Evolutionary conservation across 2,329 filamentous ascomycete species (phyloP).

Genomic region (Immersiporthe knoxdaviesiana): DNA sequence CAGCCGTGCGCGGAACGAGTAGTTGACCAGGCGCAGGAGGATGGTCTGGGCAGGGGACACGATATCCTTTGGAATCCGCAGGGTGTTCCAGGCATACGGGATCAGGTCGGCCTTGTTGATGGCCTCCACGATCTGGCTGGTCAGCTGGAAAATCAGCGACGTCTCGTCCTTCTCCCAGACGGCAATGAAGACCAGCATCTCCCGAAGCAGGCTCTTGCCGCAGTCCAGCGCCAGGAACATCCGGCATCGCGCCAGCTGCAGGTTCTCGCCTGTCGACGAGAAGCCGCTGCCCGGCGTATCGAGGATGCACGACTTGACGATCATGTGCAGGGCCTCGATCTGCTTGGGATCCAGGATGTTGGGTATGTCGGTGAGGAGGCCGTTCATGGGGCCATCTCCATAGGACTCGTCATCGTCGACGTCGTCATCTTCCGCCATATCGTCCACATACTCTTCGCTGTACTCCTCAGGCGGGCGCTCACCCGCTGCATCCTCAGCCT

Average conservation of each 20-base stretch:
- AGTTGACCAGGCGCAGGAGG: slow-evolving; percentile 85
- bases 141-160: slow-evolving; percentile 94
- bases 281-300: slow-evolving; percentile 75
- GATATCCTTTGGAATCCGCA: slow-evolving; percentile 92
- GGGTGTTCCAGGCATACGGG: slow-evolving; percentile 88
- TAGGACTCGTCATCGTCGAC: slow-evolving; percentile 79
- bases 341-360: slow-evolving; percentile 93
- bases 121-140: slow-evolving; percentile 92
- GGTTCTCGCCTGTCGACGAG: slow-evolving; percentile 72
- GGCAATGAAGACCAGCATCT: slow-evolving; percentile 93
- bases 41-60: slow-evolving; percentile 95
- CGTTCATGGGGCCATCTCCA: slow-evolving; percentile 76
- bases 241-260: slow-evolving; percentile 88
- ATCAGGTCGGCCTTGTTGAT: slow-evolving; percentile 87
- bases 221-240: slow-evolving; percentile 89
- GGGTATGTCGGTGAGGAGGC: slow-evolving; percentile 88
- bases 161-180: slow-evolving; percentile 96
- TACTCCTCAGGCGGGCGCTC: slow-evolving; percentile 39
- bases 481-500: slow-evolving; percentile 41
- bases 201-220: slow-evolving; percentile 83
- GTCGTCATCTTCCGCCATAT: slow-evolving; percentile 68
- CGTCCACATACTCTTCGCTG: slow-evolving; percentile 43
- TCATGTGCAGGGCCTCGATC: slow-evolving; percentile 96
- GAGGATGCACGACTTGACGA: slow-evolving; percentile 92
- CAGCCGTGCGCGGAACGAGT: slow-evolving; percentile 72